Evolutionary conservation across 768 basidiomycete species (phyloP), one percentile per base, ranked within the genome.

Genomic region (Gymnopilus dilepis): DNA sequence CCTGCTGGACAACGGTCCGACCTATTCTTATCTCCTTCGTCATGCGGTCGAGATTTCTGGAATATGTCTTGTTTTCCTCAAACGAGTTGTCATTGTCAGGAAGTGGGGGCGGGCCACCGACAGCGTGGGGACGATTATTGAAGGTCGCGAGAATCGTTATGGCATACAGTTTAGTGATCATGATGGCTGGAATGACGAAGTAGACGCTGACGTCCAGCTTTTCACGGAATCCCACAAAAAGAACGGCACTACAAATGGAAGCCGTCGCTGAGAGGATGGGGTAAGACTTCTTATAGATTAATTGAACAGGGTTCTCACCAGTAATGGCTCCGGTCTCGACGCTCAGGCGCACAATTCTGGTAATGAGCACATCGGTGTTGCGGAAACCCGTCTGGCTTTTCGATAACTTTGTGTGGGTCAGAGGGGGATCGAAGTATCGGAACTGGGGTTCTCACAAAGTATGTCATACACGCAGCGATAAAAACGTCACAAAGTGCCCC

Each of bases 321-420:
- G 76, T 77, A 15, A 72, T 41, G 3, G 67, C 58, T 4, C 77
- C 76, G 7, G 78, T 79, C 60, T 79, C 76, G n/a, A 77, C 70
- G 0, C 71, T 73, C 41, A 77, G 62, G n/a, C 73, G 70, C n/a
- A 75, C 69, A 7, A 76, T 65, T 34, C 70, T 67, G 13, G 70
- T 67, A 4, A 76, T 68, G 33, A 72, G 65, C 4, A 66, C 52
- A 22, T 70, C 67, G 0, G 72, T 76, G 21, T 67, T 57, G 31
- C 61, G 64, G 54, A 70, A 73, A 4, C 68, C 65, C 15, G 67
- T 70, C 26, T 71, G 68, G 55, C 66, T 72, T 31, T 65, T 67
- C 4, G 66, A 63, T 15, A 72, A 63, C 68, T 69, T 34, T 43
- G 11, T 13, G 2, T 7, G 15, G 26, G 26, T 52, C 38, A 63